Evolutionary conservation across 495 filamentous ascomycete genomes (phyloP).

Genomic region (Neurospora sp.): DNA sequence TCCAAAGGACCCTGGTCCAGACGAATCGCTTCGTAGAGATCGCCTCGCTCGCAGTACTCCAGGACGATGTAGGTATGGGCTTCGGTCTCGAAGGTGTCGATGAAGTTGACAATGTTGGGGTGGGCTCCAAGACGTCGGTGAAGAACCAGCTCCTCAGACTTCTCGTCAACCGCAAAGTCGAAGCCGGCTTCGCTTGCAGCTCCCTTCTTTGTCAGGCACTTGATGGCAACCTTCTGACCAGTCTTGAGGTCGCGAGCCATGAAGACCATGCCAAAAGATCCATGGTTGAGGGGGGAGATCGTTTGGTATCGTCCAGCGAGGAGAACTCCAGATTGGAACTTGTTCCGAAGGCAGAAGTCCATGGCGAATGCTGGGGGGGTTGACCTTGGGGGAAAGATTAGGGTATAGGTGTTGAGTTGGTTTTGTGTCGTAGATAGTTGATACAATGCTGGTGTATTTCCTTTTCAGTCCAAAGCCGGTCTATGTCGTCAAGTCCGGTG

Average conservation of each 20-base stretch:
- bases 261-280: conserved; percentile 97
- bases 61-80: conserved; percentile 84
- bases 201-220: conserved; percentile 77
- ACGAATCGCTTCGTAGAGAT: conserved; percentile 95
- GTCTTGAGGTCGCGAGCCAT: conserved; percentile 71
- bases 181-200: conserved; percentile 42
- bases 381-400: conserved; percentile 18
- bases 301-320: conserved; percentile 83
- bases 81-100: conserved; percentile 86
- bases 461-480: conserved; percentile 27
- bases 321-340: conserved; percentile 61
- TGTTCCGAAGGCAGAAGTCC: conserved; percentile 64
- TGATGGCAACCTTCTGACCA: conserved; percentile 77
- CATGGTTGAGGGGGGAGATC: conserved; percentile 90
- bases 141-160: conserved; percentile 77
- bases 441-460: conserved; percentile 23
- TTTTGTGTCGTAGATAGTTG: conserved; percentile 16
- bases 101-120: conserved; percentile 86
- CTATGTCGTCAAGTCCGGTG: conserved; percentile 26
- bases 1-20: conserved; percentile 76
- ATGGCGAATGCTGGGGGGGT: conserved; percentile 38
- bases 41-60: conserved; percentile 92
- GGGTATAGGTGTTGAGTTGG: conserved; percentile 11
- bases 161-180: conserved; percentile 60
- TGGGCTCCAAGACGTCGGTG: conserved; percentile 71